Conservation (phyloP, 257 asterid genomes). For the Solanum chmielewskii region DNA sequence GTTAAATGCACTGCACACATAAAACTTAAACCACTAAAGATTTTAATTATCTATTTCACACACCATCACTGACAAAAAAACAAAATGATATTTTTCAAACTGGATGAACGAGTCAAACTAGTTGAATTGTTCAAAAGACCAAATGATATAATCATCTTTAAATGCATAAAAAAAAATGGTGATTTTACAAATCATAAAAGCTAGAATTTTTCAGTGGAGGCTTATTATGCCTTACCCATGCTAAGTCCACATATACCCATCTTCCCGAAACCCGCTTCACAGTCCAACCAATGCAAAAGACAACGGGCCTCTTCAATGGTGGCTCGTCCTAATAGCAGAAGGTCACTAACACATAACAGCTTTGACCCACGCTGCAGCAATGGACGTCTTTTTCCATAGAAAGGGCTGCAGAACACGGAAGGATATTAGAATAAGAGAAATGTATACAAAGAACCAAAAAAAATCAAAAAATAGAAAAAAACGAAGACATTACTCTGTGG, state of each 20-base stretch:
- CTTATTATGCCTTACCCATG: constrained; percentile 58
- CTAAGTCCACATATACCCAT: constrained; percentile 96
- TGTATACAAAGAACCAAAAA: neutral
- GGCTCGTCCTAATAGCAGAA: constrained; percentile 80
- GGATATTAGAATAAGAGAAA: neutral
- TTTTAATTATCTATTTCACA: neutral
- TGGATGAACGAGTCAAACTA: neutral
- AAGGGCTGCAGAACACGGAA: constrained; percentile 50
- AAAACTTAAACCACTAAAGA: neutral
- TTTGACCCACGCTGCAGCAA: constrained; percentile 81
- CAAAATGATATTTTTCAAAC: neutral
- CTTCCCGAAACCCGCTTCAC: constrained; percentile 82
- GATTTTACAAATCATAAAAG: neutral
- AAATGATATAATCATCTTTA: neutral
- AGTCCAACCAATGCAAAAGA: constrained; percentile 81
- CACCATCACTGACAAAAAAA: neutral
- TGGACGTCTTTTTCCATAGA: constrained; percentile 93
- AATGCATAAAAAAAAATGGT: neutral
- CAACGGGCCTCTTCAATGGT: constrained; percentile 94
- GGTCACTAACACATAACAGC: constrained; percentile 91
- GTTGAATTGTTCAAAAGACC: neutral
- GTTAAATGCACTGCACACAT: neutral
- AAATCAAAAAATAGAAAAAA: neutral
- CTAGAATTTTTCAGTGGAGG: neutral
- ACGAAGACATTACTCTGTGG: neutral